Percentiles rank a stretch among this genome's conserved stretches.
phyloP scores from a whole-genome alignment of 768 basidiomycete genomes.

The Leccinellum albellum region DNA sequence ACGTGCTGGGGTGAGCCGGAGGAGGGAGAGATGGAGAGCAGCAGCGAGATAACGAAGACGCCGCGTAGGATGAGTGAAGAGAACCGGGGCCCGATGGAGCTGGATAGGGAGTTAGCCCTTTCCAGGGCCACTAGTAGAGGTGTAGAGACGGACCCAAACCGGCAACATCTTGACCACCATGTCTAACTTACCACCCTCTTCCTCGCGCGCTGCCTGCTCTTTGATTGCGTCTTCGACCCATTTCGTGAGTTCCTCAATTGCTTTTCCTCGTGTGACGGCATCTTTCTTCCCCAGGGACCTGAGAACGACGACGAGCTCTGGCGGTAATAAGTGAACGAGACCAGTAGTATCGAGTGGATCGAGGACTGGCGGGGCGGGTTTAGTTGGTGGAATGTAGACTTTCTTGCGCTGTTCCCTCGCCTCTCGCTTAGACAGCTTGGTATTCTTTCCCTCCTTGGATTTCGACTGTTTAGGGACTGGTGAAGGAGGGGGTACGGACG shows the following conservation, averaged over 20 bases:
- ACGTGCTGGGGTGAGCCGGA: slow-evolving; percentile 49
- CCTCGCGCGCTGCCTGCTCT: slow-evolving; percentile 39
- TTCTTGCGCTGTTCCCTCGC: slow-evolving; percentile 76
- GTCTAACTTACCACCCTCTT: slow-evolving; percentile 16
- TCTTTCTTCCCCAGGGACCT: slow-evolving; percentile 88
- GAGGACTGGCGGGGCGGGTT: slow-evolving; percentile 65
- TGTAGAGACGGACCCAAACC: slow-evolving; percentile 72
- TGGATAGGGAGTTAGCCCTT: slow-evolving; percentile 28
- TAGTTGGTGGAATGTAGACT: slow-evolving; percentile 82
- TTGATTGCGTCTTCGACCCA: slow-evolving; percentile 59
- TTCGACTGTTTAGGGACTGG: slow-evolving; percentile 40
- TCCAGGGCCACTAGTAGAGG: slow-evolving; percentile 1
- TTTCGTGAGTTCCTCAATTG: slow-evolving; percentile 73
- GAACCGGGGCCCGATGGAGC: slow-evolving; percentile 83
- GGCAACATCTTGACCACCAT: slow-evolving; percentile 63
- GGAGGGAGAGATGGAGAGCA: slow-evolving; percentile 59
- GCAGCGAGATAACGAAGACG: slow-evolving; percentile 63
- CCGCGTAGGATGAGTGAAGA: slow-evolving; percentile 78
- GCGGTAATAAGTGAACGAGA: slow-evolving; percentile 65
- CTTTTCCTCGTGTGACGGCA: slow-evolving; percentile 74
- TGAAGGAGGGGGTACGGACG: slow-evolving; percentile 32
- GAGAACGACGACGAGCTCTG: slow-evolving; percentile 80
- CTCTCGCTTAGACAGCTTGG: slow-evolving; percentile 40
- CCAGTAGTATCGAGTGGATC: slow-evolving; percentile 89
- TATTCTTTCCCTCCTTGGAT: slow-evolving; percentile 46